These are phyloP conservation scores for Kappamyces sp. DNA, from an alignment of 192 early-diverging fungal species.

Conservation along the genomic window DNA sequence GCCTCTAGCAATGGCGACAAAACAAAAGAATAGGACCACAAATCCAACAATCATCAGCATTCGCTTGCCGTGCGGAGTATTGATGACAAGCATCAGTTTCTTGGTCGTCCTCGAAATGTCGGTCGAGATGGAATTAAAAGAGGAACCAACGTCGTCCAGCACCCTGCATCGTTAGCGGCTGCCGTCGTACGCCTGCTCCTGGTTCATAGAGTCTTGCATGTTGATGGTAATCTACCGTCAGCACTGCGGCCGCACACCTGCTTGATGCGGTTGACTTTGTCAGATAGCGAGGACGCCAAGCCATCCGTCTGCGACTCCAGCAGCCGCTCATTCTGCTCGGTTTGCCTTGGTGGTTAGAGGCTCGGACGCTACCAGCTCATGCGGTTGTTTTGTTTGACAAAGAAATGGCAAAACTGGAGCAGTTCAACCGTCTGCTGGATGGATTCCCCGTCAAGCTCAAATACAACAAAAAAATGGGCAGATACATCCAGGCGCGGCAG, in stretches of 20 bases:
- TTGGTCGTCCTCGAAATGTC: neutral
- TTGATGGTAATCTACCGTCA: constrained; percentile 4
- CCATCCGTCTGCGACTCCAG: constrained; percentile 11
- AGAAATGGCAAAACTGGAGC: neutral
- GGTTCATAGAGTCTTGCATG: constrained; percentile 7
- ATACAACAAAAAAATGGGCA: neutral
- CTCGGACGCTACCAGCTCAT: no score
- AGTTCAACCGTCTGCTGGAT: neutral
- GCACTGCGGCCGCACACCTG: neutral
- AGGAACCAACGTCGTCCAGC: constrained; percentile 11
- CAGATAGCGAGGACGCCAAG: constrained; percentile 1
- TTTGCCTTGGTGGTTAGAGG: neutral
- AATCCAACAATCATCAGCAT: constrained; percentile 6
- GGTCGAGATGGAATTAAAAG: neutral
- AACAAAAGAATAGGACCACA: constrained; percentile 9
- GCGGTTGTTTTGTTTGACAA: neutral
- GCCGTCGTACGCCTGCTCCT: constrained; percentile 7
- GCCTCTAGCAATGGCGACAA: neutral
- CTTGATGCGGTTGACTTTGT: constrained; percentile 14
- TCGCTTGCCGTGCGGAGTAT: neutral
- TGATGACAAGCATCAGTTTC: constrained; percentile 9
- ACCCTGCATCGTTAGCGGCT: neutral
- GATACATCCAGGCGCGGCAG: neutral
- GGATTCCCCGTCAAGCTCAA: constrained; percentile 4
- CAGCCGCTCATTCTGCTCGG: constrained; percentile 8